Evolutionary conservation across 805 yeast species (phyloP).

Genomic region (Pichia cephalocereana): DNA sequence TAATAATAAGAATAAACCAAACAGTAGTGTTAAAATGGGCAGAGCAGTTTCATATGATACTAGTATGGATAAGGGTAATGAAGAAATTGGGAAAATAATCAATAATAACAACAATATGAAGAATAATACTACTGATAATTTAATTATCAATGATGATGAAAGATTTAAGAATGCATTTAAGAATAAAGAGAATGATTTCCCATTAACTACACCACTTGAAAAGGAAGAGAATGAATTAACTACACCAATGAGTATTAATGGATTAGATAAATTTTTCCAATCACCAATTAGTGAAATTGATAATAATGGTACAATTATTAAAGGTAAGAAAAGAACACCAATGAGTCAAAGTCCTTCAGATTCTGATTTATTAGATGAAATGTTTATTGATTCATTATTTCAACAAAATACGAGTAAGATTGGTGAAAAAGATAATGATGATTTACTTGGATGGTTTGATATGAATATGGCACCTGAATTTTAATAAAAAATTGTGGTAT

Average conservation of each 20-base stretch:
- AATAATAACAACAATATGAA: not conserved
- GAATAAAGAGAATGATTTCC: not conserved
- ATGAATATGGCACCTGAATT: conserved; percentile 63
- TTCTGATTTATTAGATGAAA: conserved; percentile 19
- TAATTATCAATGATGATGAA: not conserved
- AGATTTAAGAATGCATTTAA: not conserved
- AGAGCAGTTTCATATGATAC: no score
- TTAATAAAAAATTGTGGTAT: conserved; percentile 12
- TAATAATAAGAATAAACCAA: not conserved
- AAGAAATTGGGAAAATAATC: no score
- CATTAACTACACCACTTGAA: not conserved
- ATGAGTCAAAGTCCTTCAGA: conserved; percentile 17
- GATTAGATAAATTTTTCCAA: conserved; percentile 8
- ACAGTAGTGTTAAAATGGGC: no score
- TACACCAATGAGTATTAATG: conserved; percentile 1
- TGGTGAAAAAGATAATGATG: conserved; percentile 82
- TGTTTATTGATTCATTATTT: conserved; percentile 45
- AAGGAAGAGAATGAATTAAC: not conserved
- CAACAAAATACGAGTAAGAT: conserved; percentile 79
- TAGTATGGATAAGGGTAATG: no score
- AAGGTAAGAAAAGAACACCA: conserved; percentile 1
- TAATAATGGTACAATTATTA: not conserved
- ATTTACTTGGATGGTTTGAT: conserved; percentile 91
- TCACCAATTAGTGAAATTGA: conserved; percentile 1
- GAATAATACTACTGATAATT: not conserved